Evolutionary conservation across 352 stramenopile species (phyloP), one percentile per base, ranked within the genome.

Genomic region (Globisporangium megalacanthum): DNA sequence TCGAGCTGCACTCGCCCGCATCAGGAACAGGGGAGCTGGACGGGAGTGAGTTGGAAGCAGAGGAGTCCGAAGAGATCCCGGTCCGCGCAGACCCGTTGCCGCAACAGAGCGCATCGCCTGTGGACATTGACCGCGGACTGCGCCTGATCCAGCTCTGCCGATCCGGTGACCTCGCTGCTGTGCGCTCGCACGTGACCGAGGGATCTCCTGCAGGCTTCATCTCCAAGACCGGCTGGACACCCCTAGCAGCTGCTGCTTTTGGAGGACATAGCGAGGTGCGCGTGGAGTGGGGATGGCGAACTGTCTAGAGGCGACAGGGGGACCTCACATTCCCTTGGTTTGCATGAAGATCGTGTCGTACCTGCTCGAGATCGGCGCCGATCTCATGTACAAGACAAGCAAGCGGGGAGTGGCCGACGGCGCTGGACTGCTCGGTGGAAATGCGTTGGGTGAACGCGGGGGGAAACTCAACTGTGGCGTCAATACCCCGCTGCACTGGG

Each of bases 401-500:
- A 72, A 67, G 31, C 61, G 68, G 0, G 39, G 69, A 50, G 20
- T 53, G 45, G 49, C 60, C 57, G 37, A 54, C 58, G n/a, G 54
- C 3, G 8, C 44, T 5, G 44, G 19, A 11, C 4, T 49, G n/a
- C 44, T 49, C 7, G 44, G 19, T 22, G 19, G 14, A 4, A 49
- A 31, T n/a, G 6, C 44, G 8, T 14, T 11, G 9, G n/a, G 44
- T 19, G 56, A 49, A 13, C 35, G 35, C 35, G 35, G 35, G 6
- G 35, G 35, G 49, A 69, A 58, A 63, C 64, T 42, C 31, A 63
- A 29, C 33, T 69, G 65, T 13, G 70, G 72, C 2, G 62, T 65
- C 50, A 91, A 89, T 54, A 94, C 82, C 11, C 86, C 86, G 11
- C 63, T 95, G 41, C 86, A 95, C 56, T 95, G 86, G 86, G 80